Evolutionary conservation across 139 green algal genomes (phyloP), one percentile per base, ranked within the genome.

Genomic region (Chlamydomonas eustigma): DNA sequence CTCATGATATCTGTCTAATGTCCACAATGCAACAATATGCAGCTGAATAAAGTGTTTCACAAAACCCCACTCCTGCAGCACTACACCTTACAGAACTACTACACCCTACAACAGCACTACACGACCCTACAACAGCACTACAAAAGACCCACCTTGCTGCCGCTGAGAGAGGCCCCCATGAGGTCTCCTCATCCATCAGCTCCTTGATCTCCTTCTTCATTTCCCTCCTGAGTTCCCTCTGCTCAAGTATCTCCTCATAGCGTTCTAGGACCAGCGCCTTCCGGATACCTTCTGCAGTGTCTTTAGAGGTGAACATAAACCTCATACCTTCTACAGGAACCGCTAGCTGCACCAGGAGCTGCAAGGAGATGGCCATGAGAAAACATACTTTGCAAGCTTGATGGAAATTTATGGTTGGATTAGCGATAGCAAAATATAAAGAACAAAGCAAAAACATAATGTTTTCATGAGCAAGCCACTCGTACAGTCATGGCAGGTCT

Each of bases 191-290:
- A 12, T 58, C 44, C 44, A 58, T 58, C 44, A 58, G 18, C 44
- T 58, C 44, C 12, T 58, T 18, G 44, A 58, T 18, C 44, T 12
- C 44, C 44, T 58, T 12, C 44, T 58, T 58, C 12, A 58, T 58
- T 18, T 58, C 12, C 44, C 44, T 12, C 44, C 18, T 58, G 44
- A 58, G 12, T 18, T 58, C 12, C 44, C 44, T 12, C 44, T 28
- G 12, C 44, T 58, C 44, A 25, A 68, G 18, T 37, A 68, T 68
- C 12, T 31, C 52, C 6, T 68, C 52, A 31, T 68, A 28, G 4
- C 22, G 52, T 28, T 8, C 52, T 4, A 68, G 52, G 12, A 68
- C 52, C 52, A 68, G 52, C 52, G 52, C 52, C 52, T 68, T 25
- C n/a, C 52, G 52, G 12, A 68, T 31, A 25, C 32, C 34, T 28